Evolutionary conservation across 208 protist genomes (phyloP), one percentile per base, ranked within the genome.

Genomic region (Trichomonas vaginalis): DNA sequence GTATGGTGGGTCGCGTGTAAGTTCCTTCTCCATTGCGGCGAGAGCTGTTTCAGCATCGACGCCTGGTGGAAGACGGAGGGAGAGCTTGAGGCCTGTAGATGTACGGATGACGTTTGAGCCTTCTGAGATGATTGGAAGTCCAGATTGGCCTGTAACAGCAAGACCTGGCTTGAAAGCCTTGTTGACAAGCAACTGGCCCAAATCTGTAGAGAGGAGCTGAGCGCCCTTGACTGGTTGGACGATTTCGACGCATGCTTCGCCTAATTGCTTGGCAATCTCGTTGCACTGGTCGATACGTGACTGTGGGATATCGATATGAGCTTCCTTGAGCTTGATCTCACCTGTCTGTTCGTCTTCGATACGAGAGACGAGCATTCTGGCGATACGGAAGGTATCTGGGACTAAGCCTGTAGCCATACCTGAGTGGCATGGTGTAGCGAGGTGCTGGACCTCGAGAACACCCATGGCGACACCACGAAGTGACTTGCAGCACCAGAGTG

Each of bases 31-130:
- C 79, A 98, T 95, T 6, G 97, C 96, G 14, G 42, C 45, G n/a
- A 95, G 96, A 21, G 97, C 98, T 0, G 49, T 95, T 39, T 97
- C 87, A 46, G 97, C 95, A 47, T 98, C 96, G 9, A 97, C 96
- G 8, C 96, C 95, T 49, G 98, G 98, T 47, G 98, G 98, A 47
- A 98, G 45, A 45, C 98, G 98, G 61, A 99, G 95, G 0, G 98
- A 99, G 17, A 99, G 96, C 96, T 98, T 98, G 51, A 99, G n/a
- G 21, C 97, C 96, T 39, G 98, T 98, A 42, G 97, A 80, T 49
- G 97, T 97, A 88, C 98, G 97, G 90, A 99, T 97, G 8, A 99
- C 98, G 96, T 99, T 99, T 49, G 98, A 98, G 40, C 98, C 98
- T 21, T 95, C 97, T 15, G 96, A 95, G 42, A 97, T 96, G 15